phyloP scores from a whole-genome alignment of 148 eudicot species.

The Rhododendron kiyosumense region DNA sequence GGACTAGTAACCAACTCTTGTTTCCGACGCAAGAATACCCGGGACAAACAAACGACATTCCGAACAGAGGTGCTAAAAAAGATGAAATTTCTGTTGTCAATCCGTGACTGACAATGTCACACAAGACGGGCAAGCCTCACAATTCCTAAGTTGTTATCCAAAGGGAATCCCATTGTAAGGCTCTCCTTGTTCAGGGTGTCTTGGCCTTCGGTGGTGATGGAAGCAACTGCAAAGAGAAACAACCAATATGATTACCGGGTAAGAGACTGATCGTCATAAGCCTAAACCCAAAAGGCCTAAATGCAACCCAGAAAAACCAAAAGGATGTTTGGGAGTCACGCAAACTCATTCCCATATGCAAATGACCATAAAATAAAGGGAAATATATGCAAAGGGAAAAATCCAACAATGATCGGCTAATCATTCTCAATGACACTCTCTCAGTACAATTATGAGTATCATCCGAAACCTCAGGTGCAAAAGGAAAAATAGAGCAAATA shows the following conservation, averaged over 20 bases:
- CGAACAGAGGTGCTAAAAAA: neutral
- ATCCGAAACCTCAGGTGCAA: neutral
- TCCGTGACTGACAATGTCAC: neutral
- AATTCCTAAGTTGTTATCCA: constrained; percentile 17
- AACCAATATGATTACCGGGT: neutral
- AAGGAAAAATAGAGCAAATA: neutral
- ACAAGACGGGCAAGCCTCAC: constrained; percentile 2
- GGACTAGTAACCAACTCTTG: neutral
- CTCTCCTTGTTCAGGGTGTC: constrained; percentile 35
- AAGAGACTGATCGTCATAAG: neutral
- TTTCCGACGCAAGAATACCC: neutral
- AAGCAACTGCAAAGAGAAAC: constrained; percentile 55
- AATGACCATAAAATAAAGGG: neutral
- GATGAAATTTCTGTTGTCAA: neutral
- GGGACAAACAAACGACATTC: neutral
- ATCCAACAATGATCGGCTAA: neutral
- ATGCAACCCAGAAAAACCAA: neutral
- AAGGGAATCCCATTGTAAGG: constrained; percentile 11
- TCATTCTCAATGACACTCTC: neutral
- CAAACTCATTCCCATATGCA: neutral
- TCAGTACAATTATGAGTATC: neutral
- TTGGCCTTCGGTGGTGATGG: constrained; percentile 72
- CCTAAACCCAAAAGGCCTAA: neutral
- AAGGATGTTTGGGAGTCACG: neutral
- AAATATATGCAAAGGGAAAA: neutral